phyloP scores from a whole-genome alignment of 179 eudicot species.

The Vitellaria paradoxa region DNA sequence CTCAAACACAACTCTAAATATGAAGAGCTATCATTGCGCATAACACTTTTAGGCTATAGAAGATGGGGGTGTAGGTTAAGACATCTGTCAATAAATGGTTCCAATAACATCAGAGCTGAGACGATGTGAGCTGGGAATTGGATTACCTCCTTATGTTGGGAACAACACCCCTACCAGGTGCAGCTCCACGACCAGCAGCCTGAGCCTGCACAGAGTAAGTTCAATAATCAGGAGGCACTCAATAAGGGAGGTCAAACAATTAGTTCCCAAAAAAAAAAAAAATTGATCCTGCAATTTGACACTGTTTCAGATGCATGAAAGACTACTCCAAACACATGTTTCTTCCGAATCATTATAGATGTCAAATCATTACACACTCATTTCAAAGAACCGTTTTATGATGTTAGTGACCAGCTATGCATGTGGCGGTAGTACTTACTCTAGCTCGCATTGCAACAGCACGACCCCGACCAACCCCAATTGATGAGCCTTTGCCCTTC shows the following conservation, averaged over 20 bases:
- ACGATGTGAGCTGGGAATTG: not conserved
- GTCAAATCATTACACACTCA: not conserved
- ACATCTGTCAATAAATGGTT: conserved; percentile 1
- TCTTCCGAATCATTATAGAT: not conserved
- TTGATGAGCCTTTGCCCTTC: conserved; percentile 82
- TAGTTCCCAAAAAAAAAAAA: not conserved
- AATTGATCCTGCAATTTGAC: too few species aligned
- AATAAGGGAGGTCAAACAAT: not conserved
- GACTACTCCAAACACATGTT: not conserved
- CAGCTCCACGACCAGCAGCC: conserved; percentile 72
- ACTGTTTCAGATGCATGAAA: too few species aligned
- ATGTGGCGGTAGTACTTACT: conserved; percentile 27
- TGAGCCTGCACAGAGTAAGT: conserved; percentile 43
- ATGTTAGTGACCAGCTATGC: not conserved
- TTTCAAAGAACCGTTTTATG: not conserved
- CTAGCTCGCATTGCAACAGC: conserved; percentile 91
- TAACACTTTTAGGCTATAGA: not conserved
- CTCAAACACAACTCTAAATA: not conserved
- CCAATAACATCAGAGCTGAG: not conserved
- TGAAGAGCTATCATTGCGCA: not conserved
- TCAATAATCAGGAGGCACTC: conserved; percentile 1
- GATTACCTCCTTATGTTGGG: conserved; percentile 69
- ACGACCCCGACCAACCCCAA: conserved; percentile 95
- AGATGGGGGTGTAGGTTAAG: not conserved
- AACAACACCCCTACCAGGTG: conserved; percentile 66